A percentile compares a stretch with the other conserved stretches of the same genome.
Evolutionary conservation across 306 rosid species (phyloP).

Genomic region (Cucumis melo): DNA sequence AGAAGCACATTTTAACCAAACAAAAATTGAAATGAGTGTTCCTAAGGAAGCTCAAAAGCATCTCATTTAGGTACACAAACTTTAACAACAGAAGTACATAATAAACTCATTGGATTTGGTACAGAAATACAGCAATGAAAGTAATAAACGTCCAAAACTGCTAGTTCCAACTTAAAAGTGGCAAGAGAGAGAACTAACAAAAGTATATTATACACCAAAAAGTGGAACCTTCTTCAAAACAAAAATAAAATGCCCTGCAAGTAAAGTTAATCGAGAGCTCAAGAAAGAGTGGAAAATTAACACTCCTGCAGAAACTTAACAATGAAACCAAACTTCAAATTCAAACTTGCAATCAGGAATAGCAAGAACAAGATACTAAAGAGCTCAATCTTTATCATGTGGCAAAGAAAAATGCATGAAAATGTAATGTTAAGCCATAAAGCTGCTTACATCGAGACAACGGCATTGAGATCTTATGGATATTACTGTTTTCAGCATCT

Average conservation of each 20-base stretch:
- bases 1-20: not conserved
- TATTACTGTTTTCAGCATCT: slow-evolving; percentile 84
- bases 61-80: not conserved
- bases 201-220: slow-evolving; percentile 21
- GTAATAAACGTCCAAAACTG: slow-evolving; percentile 15
- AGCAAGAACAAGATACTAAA: not conserved
- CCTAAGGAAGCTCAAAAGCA: not conserved
- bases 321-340: not conserved
- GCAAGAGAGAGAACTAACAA: slow-evolving; percentile 11
- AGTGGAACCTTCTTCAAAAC: slow-evolving; percentile 50
- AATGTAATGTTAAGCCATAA: not conserved
- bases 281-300: not conserved
- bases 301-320: not conserved
- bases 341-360: not conserved
- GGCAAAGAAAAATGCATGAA: not conserved
- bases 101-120: slow-evolving; percentile 10
- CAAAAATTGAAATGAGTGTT: not conserved
- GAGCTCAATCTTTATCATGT: not conserved
- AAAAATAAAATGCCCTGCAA: slow-evolving; percentile 25
- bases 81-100: not conserved
- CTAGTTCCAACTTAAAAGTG: slow-evolving; percentile 8
- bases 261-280: not conserved
- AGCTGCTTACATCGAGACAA: slow-evolving; percentile 57
- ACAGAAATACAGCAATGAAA: not conserved
- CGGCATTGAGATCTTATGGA: slow-evolving; percentile 64